Evolutionary conservation across 129 eudicot genomes (phyloP).

Genomic region (Flaveria sonorensis): DNA sequence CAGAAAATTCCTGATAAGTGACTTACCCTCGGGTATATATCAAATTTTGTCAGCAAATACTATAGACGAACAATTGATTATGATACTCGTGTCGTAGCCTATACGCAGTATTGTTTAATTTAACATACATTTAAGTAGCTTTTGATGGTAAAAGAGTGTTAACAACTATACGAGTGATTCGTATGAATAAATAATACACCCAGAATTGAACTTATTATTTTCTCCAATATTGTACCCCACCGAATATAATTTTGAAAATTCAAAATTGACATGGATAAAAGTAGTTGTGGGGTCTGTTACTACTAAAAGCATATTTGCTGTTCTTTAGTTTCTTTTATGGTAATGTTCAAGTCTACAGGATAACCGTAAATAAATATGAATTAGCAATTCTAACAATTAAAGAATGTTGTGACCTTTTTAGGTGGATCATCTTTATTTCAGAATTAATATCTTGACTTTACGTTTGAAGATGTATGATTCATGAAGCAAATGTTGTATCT

Average conservation of each 20-base stretch:
- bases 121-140: too few species aligned
- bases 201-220: too few species aligned
- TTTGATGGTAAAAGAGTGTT: too few species aligned
- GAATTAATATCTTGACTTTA: slow-evolving; percentile 17
- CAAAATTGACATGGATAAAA: background rate
- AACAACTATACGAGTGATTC: too few species aligned
- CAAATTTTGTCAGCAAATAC: too few species aligned
- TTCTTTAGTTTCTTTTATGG: background rate
- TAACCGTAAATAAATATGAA: too few species aligned
- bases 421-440: background rate
- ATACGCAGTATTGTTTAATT: too few species aligned
- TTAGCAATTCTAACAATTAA: background rate
- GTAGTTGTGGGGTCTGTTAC: background rate
- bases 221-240: background rate
- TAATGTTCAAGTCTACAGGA: background rate
- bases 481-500: slow-evolving; percentile 19
- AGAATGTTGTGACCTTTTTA: slow-evolving; percentile 20
- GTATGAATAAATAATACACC: too few species aligned
- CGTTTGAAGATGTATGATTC: slow-evolving; percentile 13
- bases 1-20: too few species aligned
- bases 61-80: too few species aligned
- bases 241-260: background rate
- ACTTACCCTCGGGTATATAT: too few species aligned
- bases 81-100: too few species aligned
- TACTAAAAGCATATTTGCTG: background rate